Percentiles rank a stretch among this genome's conserved stretches.
phyloP scores from a whole-genome alignment of 1,284 basidiomycete species.

The Sutorius eximius region DNA sequence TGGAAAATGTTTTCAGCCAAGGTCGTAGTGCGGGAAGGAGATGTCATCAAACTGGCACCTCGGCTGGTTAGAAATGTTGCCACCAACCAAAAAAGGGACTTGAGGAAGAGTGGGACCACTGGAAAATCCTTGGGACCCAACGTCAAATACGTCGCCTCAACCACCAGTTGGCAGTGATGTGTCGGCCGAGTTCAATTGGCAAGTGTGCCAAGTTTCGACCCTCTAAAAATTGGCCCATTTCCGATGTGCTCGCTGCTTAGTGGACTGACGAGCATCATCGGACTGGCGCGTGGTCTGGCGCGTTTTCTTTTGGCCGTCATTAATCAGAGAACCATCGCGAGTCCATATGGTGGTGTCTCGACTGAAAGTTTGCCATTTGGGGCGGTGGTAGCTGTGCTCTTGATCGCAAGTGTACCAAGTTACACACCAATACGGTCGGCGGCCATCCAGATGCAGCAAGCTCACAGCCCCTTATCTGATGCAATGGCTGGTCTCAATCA shows the following conservation, averaged over 20 bases:
- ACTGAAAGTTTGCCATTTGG: not conserved
- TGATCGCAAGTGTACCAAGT: not conserved
- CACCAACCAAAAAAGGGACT: not conserved
- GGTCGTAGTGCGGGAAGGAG: not conserved
- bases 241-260: not conserved
- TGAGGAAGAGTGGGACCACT: not conserved
- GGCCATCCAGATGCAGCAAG: not conserved
- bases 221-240: not conserved
- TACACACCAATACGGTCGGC: not conserved
- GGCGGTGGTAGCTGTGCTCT: not conserved
- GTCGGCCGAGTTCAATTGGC: too few species aligned
- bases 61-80: not conserved
- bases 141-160: not conserved
- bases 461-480: not conserved
- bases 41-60: not conserved
- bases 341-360: not conserved
- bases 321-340: not conserved
- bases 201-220: not conserved
- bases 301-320: not conserved
- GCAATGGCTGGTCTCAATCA: too few species aligned
- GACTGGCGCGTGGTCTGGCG: not conserved
- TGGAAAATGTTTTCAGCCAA: not conserved
- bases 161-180: too few species aligned
- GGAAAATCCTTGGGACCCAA: not conserved
- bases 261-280: not conserved